Evolutionary conservation across 2,329 filamentous ascomycete genomes (phyloP).

Genomic region (Talaromyces sp.): DNA sequence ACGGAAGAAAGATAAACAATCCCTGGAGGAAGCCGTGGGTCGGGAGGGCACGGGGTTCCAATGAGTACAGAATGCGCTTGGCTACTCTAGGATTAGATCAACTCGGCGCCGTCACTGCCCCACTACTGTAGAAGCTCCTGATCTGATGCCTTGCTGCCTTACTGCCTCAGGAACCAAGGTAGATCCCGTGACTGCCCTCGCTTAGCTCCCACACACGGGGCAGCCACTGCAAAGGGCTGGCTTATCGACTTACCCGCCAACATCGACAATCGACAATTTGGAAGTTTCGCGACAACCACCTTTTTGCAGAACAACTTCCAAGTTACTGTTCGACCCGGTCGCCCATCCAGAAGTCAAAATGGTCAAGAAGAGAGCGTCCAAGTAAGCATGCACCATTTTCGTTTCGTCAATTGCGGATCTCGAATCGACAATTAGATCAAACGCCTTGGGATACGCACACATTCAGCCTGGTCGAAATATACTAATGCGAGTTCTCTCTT

Average conservation of each 20-base stretch:
- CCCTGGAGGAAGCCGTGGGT: slow-evolving; percentile 16
- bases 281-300: slow-evolving; percentile 24
- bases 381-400: slow-evolving; percentile 50
- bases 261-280: slow-evolving; percentile 36
- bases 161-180: slow-evolving; percentile 20
- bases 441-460: neutral
- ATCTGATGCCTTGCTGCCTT: neutral
- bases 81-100: neutral
- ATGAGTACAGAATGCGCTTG: neutral
- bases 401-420: neutral
- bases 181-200: slow-evolving; percentile 32
- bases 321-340: slow-evolving; percentile 30
- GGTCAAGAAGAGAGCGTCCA: slow-evolving; percentile 74
- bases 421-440: neutral
- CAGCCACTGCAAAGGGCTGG: slow-evolving; percentile 24
- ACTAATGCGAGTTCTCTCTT: neutral
- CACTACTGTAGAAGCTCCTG: neutral
- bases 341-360: slow-evolving; percentile 56
- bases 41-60: slow-evolving; percentile 16
- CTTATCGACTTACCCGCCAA: slow-evolving; percentile 38
- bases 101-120: slow-evolving; percentile 1
- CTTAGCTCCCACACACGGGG: slow-evolving; percentile 38
- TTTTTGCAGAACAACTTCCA: slow-evolving; percentile 20
- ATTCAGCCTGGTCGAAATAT: neutral
- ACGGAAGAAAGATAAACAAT: slow-evolving; percentile 19